phyloP scores from a whole-genome alignment of 495 filamentous ascomycete genomes.

The Tuber aestivum region DNA sequence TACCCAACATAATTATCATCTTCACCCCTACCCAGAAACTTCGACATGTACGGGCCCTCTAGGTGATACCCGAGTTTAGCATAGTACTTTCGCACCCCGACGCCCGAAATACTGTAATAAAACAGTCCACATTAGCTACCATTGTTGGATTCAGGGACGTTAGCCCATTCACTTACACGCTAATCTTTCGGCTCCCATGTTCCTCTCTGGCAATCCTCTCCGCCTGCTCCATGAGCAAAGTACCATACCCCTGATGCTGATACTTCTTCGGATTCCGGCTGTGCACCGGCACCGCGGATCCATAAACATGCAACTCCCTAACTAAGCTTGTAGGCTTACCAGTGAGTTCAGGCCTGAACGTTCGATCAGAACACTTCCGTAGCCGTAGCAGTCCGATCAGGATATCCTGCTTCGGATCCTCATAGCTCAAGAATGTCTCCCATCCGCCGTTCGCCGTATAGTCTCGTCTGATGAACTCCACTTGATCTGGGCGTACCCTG shows the following conservation, averaged over 20 bases:
- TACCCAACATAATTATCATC: neutral
- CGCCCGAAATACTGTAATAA: slow-evolving; percentile 63
- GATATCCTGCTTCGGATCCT: slow-evolving; percentile 98
- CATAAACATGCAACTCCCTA: slow-evolving; percentile 92
- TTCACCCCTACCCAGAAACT: slow-evolving; percentile 48
- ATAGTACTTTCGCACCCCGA: slow-evolving; percentile 92
- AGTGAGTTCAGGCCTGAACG: slow-evolving; percentile 80
- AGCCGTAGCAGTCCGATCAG: slow-evolving; percentile 85
- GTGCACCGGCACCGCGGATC: slow-evolving; percentile 89
- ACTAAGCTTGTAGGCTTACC: slow-evolving; percentile 86
- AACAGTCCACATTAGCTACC: slow-evolving; percentile 9
- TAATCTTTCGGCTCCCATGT: slow-evolving; percentile 87
- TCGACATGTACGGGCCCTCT: slow-evolving; percentile 87
- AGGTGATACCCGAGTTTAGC: slow-evolving; percentile 83
- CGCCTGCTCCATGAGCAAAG: slow-evolving; percentile 93
- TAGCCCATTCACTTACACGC: slow-evolving; percentile 50
- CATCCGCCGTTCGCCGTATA: slow-evolving; percentile 92
- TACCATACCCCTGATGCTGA: slow-evolving; percentile 96
- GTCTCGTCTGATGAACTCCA: slow-evolving; percentile 93
- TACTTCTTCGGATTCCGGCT: slow-evolving; percentile 90
- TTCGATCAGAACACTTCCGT: slow-evolving; percentile 81
- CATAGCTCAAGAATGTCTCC: slow-evolving; percentile 97
- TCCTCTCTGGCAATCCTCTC: slow-evolving; percentile 91
- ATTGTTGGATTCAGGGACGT: no score
- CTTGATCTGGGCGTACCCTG: slow-evolving; percentile 92